phyloP scores from a whole-genome alignment of 2,329 filamentous ascomycete species.

The Pestalotiopsis sp. region DNA sequence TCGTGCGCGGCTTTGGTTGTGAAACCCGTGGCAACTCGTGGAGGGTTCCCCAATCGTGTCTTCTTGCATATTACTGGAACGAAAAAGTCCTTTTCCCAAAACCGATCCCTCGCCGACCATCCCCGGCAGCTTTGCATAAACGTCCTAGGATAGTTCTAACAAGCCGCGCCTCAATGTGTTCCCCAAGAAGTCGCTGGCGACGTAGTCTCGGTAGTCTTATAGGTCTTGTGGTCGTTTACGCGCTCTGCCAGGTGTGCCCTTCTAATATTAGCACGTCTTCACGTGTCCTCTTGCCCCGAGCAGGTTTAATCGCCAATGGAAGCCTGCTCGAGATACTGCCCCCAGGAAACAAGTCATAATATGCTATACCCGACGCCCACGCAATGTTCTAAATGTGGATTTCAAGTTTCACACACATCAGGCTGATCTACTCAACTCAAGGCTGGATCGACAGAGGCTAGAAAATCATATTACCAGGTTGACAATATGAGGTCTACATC shows the following conservation, averaged over 20 bases:
- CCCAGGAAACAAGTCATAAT: not conserved
- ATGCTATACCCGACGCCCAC: not conserved
- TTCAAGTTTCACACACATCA: not conserved
- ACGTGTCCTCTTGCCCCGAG: not conserved
- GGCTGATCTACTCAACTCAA: not conserved
- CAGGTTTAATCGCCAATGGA: not conserved
- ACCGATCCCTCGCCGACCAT: constrained; percentile 5
- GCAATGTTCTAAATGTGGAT: not conserved
- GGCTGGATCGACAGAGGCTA: not conserved
- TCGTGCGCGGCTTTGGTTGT: constrained; percentile 1
- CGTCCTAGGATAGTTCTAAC: constrained; percentile 10
- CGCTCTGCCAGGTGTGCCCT: not conserved
- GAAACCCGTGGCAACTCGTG: not conserved
- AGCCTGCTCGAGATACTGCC: not conserved
- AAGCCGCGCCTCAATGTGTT: constrained; percentile 10
- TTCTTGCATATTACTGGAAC: constrained; percentile 4
- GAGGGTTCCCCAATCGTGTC: not conserved
- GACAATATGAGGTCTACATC: not conserved
- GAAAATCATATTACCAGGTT: not conserved
- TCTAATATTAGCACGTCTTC: not conserved
- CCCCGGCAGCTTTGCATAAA: constrained; percentile 10
- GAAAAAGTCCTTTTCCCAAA: not conserved
- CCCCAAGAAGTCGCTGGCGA: not conserved
- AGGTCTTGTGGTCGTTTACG: not conserved
- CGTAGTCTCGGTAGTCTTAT: not conserved